Evolutionary conservation across 148 eudicot genomes (phyloP).

Genomic region (Bassia scoparia): DNA sequence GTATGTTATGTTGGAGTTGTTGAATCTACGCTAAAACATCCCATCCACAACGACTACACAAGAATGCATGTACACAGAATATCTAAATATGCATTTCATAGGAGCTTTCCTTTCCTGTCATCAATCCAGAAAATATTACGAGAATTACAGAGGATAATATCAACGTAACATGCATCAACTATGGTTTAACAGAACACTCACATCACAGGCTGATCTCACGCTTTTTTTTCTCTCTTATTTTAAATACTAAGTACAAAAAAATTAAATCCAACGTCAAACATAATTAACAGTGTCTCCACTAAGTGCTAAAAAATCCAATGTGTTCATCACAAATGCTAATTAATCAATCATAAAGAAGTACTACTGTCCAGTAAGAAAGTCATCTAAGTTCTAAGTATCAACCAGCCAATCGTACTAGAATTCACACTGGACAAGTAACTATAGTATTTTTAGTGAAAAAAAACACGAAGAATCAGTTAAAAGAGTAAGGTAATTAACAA

Average conservation of each 20-base stretch:
- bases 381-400: neutral
- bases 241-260: no score
- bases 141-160: neutral
- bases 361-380: neutral
- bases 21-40: neutral
- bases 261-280: neutral
- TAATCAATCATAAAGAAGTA: neutral
- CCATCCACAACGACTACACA: neutral
- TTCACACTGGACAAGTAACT: no score
- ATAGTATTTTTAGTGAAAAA: neutral
- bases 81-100: neutral
- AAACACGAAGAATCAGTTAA: neutral
- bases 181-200: neutral
- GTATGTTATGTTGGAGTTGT: slow-evolving; percentile 4
- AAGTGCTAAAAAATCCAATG: neutral
- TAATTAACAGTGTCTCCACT: neutral
- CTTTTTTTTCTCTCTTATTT: neutral
- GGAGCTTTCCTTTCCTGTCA: slow-evolving; percentile 5
- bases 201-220: neutral
- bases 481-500: neutral
- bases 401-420: neutral
- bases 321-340: neutral
- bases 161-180: neutral
- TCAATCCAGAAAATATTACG: neutral
- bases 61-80: neutral